Evolutionary conservation across 2,329 filamentous ascomycete genomes (phyloP).

Genomic region (Orbilia javanica): DNA sequence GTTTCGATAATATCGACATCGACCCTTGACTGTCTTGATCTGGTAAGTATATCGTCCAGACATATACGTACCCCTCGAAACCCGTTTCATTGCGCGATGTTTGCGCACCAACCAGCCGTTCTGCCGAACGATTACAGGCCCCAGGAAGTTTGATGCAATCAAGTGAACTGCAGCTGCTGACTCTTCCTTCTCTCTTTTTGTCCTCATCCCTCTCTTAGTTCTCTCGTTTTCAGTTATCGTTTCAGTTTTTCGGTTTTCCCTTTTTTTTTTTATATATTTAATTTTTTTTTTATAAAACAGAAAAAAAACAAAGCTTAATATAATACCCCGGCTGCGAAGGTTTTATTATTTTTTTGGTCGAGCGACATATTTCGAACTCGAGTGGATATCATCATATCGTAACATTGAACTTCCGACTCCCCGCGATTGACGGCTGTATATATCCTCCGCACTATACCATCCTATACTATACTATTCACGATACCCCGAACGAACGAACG

Average conservation of each 20-base stretch:
- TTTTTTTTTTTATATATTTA: too few relatives aligned
- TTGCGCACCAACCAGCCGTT: conserved; percentile 32
- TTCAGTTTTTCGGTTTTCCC: too few relatives aligned
- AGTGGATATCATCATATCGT: too few relatives aligned
- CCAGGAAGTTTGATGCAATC: neutral
- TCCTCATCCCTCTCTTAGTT: neutral
- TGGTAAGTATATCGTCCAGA: too few relatives aligned
- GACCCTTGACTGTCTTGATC: too few relatives aligned
- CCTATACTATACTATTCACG: neutral
- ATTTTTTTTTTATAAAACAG: too few relatives aligned
- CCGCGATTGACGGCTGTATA: conserved; percentile 6
- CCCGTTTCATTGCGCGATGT: conserved; percentile 51
- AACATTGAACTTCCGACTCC: neutral
- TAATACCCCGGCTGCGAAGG: too few relatives aligned
- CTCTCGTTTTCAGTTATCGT: neutral
- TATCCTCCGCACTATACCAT: too few relatives aligned
- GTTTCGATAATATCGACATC: neutral
- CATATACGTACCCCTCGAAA: too few relatives aligned
- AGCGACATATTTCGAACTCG: neutral
- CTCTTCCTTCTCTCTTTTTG: neutral
- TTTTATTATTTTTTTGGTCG: too few relatives aligned
- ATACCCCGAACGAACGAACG: neutral
- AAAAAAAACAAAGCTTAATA: neutral
- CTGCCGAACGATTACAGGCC: neutral
- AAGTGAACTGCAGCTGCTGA: conserved; percentile 27